Base-by-base conservation (phyloP, 257 asterid genomes). In the Plectranthus barbatus region DNA sequence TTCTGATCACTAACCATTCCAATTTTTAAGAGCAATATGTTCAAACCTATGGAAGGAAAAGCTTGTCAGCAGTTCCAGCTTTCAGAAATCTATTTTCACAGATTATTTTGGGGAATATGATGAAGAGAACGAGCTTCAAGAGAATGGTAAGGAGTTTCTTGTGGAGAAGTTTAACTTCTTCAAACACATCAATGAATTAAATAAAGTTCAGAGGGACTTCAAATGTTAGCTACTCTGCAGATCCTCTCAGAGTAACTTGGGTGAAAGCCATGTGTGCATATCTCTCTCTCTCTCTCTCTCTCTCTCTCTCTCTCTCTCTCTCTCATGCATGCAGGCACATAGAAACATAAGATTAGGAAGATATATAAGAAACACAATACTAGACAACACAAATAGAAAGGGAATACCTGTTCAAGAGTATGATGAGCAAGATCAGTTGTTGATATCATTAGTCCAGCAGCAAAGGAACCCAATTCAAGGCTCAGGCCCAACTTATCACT, bases 401-500 rank as follows among this genome's bases (percentile, higher is more conserved):
- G 1, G n/a, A 13, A 46, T 67, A 85, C 94, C 83, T 88, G 94
- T 74, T 88, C 94, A 3, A 88, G 91, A 31, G 96, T 88, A 68
- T 83, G 93, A 51, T 81, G 94, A 79, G 86, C 94, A 64, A 77
- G 79, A 77, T 85, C 94, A 46, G 94, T 85, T 54, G 96, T 83
- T 59, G 94, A 83, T 79, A 88, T 88, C 96, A 88, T 85, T 74
- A 88, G 91, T 62, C 96, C 96, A 69, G 96, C 96, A 73, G 89
- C 96, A 75, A 88, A 85, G 64, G 96, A 85, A 66, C 96, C 96
- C 84, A 88, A 77, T 79, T 85, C 96, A 72, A 88, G 87, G 81
- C 94, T 88, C 61, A 88, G 73, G 13, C 96, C 94, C 66, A 88
- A 75, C 77, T 88, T 88, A 69, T 88, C 96, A 71, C 96, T 88